phyloP scores from a whole-genome alignment of 495 filamentous ascomycete species.

The Delitschia confertaspora region DNA sequence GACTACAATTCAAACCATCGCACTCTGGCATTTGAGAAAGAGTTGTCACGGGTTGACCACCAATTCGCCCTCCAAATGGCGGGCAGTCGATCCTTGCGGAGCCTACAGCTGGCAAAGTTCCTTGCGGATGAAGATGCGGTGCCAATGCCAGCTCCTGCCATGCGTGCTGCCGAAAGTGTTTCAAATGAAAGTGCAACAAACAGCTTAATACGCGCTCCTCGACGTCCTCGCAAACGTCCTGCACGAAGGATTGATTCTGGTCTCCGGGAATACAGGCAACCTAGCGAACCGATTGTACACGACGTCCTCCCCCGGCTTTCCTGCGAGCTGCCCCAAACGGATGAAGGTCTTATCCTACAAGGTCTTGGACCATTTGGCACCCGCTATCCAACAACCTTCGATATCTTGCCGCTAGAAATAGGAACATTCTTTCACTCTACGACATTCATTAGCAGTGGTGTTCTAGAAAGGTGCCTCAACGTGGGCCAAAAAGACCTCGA shows the following conservation, averaged over 20 bases:
- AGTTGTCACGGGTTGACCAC: conserved; percentile 18
- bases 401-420: conserved; percentile 52
- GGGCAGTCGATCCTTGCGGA: background rate
- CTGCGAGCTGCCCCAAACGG: conserved; percentile 1
- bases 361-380: conserved; percentile 52
- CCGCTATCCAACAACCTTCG: conserved; percentile 67
- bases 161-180: conserved; percentile 1
- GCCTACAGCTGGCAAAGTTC: conserved; percentile 19
- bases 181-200: background rate
- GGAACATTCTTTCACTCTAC: conserved; percentile 69
- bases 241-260: conserved; percentile 30
- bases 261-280: conserved; percentile 31
- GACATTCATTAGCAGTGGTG: conserved; percentile 68
- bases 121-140: conserved; percentile 17
- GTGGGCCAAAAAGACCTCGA: conserved; percentile 39
- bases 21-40: conserved; percentile 28
- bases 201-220: background rate
- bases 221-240: conserved; percentile 26
- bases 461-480: conserved; percentile 37
- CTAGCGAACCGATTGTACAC: conserved; percentile 31
- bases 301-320: conserved; percentile 2
- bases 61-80: conserved; percentile 4
- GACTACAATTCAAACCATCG: conserved; percentile 25
- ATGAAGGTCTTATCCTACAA: conserved; percentile 35
- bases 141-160: conserved; percentile 9